These are phyloP conservation scores for Trichoderma brevicompactum DNA, from an alignment of 2,329 filamentous ascomycete genomes.

Conservation along the genomic window DNA sequence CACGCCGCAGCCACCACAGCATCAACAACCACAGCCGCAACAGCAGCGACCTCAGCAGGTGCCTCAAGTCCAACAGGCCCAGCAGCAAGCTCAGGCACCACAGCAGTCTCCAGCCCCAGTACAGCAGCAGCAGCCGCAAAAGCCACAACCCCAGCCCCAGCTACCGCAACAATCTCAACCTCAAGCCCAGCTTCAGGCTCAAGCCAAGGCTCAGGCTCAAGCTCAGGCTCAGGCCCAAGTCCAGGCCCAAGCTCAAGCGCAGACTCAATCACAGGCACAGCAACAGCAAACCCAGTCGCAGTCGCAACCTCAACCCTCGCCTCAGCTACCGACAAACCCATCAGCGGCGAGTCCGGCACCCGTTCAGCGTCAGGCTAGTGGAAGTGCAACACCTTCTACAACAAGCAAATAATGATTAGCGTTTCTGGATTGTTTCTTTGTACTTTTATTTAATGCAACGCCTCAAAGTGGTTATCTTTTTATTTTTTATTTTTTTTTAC, in stretches of 20 bases:
- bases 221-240: slow-evolving; percentile 25
- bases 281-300: slow-evolving; percentile 31
- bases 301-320: slow-evolving; percentile 31
- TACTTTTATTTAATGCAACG: slow-evolving; percentile 9
- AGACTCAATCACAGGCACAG: slow-evolving; percentile 24
- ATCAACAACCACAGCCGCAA: slow-evolving; percentile 7
- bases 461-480: background rate
- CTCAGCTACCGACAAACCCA: slow-evolving; percentile 26
- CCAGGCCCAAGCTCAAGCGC: slow-evolving; percentile 28
- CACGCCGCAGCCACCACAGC: slow-evolving; percentile 32
- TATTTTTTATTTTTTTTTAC: background rate
- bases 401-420: slow-evolving; percentile 34
- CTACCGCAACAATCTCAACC: slow-evolving; percentile 10
- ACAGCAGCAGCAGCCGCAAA: slow-evolving; percentile 26
- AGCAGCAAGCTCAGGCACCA: slow-evolving; percentile 28
- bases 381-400: slow-evolving; percentile 47
- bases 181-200: slow-evolving; percentile 24
- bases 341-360: slow-evolving; percentile 32
- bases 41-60: slow-evolving; percentile 31
- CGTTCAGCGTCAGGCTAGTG: slow-evolving; percentile 44
- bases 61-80: slow-evolving; percentile 32
- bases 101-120: slow-evolving; percentile 28
- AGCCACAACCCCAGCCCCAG: slow-evolving; percentile 31
- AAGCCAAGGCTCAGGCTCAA: slow-evolving; percentile 4
- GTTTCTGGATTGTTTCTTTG: slow-evolving; percentile 7